These are phyloP conservation scores for Corylus americana DNA, from an alignment of 306 rosid genomes.

Conservation along the genomic window DNA sequence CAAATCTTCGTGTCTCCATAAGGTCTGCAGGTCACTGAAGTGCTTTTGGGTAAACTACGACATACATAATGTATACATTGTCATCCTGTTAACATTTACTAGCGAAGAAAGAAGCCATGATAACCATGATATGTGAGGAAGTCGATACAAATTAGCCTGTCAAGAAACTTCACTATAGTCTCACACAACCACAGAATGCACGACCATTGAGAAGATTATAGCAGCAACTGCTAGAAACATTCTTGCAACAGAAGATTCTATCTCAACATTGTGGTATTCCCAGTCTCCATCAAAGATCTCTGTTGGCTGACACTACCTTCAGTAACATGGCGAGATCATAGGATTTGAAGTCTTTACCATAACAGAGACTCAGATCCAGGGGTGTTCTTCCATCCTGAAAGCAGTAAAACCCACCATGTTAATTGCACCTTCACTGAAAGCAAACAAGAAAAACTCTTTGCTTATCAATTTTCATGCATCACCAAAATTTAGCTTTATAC, in stretches of 20 bases:
- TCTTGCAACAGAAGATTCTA: slow-evolving; percentile 14
- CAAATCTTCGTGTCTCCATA: not conserved
- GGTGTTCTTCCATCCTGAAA: slow-evolving; percentile 88
- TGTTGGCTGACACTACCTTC: slow-evolving; percentile 51
- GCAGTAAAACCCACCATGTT: slow-evolving; percentile 19
- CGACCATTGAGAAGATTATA: slow-evolving; percentile 11
- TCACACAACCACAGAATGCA: slow-evolving; percentile 14
- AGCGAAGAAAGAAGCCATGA: no score
- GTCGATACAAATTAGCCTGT: not conserved
- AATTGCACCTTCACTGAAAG: not conserved
- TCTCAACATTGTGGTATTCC: slow-evolving; percentile 8
- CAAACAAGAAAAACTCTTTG: not conserved
- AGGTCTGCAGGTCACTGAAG: not conserved
- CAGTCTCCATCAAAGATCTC: slow-evolving; percentile 39
- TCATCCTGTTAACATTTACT: no score
- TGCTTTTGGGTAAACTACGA: no score
- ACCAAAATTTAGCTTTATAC: not conserved
- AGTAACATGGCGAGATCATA: slow-evolving; percentile 75
- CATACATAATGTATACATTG: no score
- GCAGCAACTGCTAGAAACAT: slow-evolving; percentile 19
- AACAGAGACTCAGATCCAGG: slow-evolving; percentile 76
- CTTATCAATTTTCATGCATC: not conserved
- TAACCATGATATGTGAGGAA: not conserved
- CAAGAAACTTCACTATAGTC: slow-evolving; percentile 1
- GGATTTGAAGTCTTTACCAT: slow-evolving; percentile 87